Evolutionary conservation across 2,329 filamentous ascomycete genomes (phyloP).

Genomic region (Talaromyces albobiverticillius): DNA sequence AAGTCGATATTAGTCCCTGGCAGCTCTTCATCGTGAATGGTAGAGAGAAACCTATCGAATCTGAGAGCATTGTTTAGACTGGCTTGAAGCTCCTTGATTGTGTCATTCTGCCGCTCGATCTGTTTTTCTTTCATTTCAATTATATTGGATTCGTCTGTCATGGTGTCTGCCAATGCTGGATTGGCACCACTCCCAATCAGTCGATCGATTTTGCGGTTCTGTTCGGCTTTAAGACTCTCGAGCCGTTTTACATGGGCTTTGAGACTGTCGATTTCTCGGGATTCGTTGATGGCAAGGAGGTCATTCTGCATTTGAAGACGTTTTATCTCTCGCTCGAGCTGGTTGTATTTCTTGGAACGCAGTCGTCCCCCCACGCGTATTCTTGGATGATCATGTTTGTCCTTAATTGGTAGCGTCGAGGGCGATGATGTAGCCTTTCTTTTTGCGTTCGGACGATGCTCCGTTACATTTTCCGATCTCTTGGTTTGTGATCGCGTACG

Average conservation of each 20-base stretch:
- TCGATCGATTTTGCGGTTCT: not conserved
- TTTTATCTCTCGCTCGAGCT: not conserved
- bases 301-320: not conserved
- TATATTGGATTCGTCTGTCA: not conserved
- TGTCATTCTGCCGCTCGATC: not conserved
- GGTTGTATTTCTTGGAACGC: not conserved
- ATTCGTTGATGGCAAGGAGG: not conserved
- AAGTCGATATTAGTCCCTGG: not conserved
- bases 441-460: not conserved
- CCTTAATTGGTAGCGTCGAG: not conserved
- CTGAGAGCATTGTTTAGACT: not conserved
- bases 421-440: too few relatives aligned
- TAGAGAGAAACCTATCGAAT: not conserved
- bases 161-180: not conserved
- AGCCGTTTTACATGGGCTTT: not conserved
- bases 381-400: not conserved
- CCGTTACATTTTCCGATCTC: not conserved
- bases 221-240: not conserved
- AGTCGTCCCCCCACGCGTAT: not conserved
- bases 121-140: not conserved
- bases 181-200: not conserved
- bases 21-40: not conserved
- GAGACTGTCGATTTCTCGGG: not conserved
- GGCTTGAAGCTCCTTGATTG: not conserved
- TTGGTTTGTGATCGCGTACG: not conserved